Percentiles rank a stretch among this genome's conserved stretches.
Conservation (phyloP, 805 yeast genomes). For the Starmerella etchellsii region DNA sequence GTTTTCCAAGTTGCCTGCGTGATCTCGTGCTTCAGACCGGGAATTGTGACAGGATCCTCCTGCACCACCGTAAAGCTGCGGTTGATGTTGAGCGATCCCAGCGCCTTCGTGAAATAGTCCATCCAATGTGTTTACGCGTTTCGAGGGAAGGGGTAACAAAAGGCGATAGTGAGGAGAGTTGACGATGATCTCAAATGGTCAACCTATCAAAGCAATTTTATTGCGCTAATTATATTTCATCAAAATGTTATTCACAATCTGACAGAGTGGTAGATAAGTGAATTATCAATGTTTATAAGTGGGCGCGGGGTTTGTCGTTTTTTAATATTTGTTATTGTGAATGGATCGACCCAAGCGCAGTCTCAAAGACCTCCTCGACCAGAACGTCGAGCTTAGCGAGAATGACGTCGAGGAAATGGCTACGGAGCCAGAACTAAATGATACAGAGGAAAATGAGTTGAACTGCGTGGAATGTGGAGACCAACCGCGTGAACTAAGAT, state of each 20-base stretch:
- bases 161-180: no score
- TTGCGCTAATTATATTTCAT: no score
- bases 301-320: no score
- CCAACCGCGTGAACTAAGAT: conserved; percentile 53
- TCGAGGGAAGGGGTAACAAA: no score
- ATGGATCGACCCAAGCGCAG: conserved; percentile 1
- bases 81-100: conserved; percentile 32
- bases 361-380: background rate
- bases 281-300: no score
- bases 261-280: no score
- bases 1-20: conserved; percentile 42
- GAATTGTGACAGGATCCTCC: conserved; percentile 2
- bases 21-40: conserved; percentile 44
- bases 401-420: conserved; percentile 1
- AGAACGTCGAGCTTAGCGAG: conserved; percentile 3
- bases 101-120: conserved; percentile 59
- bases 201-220: no score
- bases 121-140: conserved; percentile 25
- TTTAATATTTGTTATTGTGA: no score
- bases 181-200: no score
- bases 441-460: conserved; percentile 7
- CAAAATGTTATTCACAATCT: no score
- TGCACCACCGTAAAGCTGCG: conserved; percentile 28
- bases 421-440: background rate
- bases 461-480: conserved; percentile 62